phyloP scores from a whole-genome alignment of 2,329 filamentous ascomycete species.

The Phyllachora maydis region DNA sequence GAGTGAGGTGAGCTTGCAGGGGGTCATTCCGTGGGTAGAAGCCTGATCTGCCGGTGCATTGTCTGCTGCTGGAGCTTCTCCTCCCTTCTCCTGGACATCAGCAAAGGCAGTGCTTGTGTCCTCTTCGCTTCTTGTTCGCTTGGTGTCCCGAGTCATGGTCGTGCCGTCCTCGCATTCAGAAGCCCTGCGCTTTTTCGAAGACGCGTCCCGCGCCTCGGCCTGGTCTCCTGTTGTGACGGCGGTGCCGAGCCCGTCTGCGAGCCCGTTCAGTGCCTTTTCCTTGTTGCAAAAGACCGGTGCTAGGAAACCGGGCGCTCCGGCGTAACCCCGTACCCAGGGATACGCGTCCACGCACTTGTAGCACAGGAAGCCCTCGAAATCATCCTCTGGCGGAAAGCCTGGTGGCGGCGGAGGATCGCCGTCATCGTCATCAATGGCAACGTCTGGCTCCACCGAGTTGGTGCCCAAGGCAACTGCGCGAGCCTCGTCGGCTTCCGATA shows the following conservation, averaged over 20 bases:
- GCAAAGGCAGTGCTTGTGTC: no score
- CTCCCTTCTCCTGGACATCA: slow-evolving; percentile 24
- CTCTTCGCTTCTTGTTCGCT: no score
- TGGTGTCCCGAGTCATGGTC: slow-evolving; percentile 17
- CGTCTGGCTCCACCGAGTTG: slow-evolving; percentile 11
- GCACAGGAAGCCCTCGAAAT: slow-evolving; percentile 80
- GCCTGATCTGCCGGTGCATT: not conserved
- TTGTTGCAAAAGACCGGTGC: slow-evolving; percentile 38
- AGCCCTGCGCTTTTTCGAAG: slow-evolving; percentile 45
- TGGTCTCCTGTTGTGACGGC: slow-evolving; percentile 1
- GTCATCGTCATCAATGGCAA: slow-evolving; percentile 24
- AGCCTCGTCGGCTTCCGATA: slow-evolving; percentile 24
- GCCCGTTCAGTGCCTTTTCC: slow-evolving; percentile 5
- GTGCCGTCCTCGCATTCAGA: slow-evolving; percentile 25
- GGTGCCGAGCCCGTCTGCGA: not conserved
- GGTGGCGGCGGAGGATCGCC: slow-evolving; percentile 52
- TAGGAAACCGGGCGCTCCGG: slow-evolving; percentile 60
- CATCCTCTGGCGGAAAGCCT: slow-evolving; percentile 74
- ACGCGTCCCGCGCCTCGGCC: slow-evolving; percentile 4
- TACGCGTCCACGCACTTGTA: slow-evolving; percentile 80
- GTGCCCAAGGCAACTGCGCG: slow-evolving; percentile 6
- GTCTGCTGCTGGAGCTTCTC: slow-evolving; percentile 4
- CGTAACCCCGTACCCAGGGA: slow-evolving; percentile 85
- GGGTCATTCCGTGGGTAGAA: not conserved
- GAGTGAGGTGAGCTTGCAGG: slow-evolving; percentile 41